These are phyloP conservation scores for Helminthosporium solani DNA, from an alignment of 2,329 filamentous ascomycete species.

Conservation along the genomic window DNA sequence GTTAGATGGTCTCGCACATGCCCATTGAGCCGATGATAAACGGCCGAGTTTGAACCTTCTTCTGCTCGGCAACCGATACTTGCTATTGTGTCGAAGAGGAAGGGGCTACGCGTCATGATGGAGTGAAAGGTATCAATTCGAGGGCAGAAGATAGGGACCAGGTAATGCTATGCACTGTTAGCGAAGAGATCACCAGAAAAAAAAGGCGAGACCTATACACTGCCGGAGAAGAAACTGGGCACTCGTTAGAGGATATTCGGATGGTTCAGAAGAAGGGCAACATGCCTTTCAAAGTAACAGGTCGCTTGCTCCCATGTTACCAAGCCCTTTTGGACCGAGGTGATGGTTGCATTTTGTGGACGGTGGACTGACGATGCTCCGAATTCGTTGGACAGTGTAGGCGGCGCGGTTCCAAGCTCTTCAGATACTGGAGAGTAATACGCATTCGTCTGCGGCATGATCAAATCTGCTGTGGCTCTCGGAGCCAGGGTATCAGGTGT, in stretches of 20 bases:
- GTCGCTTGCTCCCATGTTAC: slow-evolving; percentile 29
- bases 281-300: slow-evolving; percentile 26
- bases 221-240: slow-evolving; percentile 34
- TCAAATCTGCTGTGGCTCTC: no score
- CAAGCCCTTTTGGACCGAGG: slow-evolving; percentile 24
- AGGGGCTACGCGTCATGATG: slow-evolving; percentile 49
- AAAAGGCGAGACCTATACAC: slow-evolving; percentile 16
- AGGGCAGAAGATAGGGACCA: slow-evolving; percentile 53
- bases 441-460: neutral
- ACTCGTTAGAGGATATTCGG: neutral
- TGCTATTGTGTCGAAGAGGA: slow-evolving; percentile 55
- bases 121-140: slow-evolving; percentile 49
- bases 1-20: slow-evolving; percentile 46
- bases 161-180: slow-evolving; percentile 42
- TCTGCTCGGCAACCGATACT: slow-evolving; percentile 54
- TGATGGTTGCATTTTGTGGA: neutral
- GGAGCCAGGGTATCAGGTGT: neutral
- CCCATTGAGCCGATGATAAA: slow-evolving; percentile 38
- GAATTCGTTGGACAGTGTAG: neutral
- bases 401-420: neutral
- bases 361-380: neutral
- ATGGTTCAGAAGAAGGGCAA: neutral
- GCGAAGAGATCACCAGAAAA: neutral
- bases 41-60: slow-evolving; percentile 43
- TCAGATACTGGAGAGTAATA: neutral